Evolutionary conservation across 352 stramenopile genomes (phyloP), one percentile per base, ranked within the genome.

Genomic region (Pythium myriotylum): DNA sequence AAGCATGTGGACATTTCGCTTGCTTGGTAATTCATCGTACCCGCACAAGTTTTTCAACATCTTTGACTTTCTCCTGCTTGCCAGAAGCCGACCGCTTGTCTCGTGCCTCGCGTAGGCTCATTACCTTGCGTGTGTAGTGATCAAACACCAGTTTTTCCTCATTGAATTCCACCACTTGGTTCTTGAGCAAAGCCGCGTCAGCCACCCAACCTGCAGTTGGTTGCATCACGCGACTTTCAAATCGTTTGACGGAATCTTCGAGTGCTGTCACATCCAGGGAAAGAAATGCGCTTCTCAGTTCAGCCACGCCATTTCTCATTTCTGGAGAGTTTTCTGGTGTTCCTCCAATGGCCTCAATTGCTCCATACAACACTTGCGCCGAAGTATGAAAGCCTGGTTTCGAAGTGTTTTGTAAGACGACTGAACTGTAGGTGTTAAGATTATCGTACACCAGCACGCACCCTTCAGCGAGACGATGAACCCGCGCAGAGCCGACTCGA

Each of bases 81-180:
- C 85, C 76, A 0, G 53, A 65, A 3, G 46, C 62, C 2, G 72
- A 58, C 20, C 81, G 79, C 58, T 91, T 92, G 43, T 92, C 83
- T 16, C 83, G 74, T 0, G 76, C 40, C 52, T 92, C 85, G 5
- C 85, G 79, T 9, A 94, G 59, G 12, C 66, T 57, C 49, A 78
- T 69, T 22, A 92, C 80, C 47, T 94, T 92, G 23, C 84, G 76
- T 14, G 79, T 86, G 59, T 94, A 92, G 70, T 94, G 85, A 57
- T 94, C 85, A 24, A 80, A 94, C 8, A 85, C 50, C 4, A 79
- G 55, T 56, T 94, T 91, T 40, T 89, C 74, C 20, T 88, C 76
- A 19, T 84, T 70, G 45, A 84, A 92, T 8, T 73, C 63, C 12
- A 48, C 55, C 6, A 78, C 67, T 61, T 89, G 72, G 26, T 80